phyloP scores from a whole-genome alignment of 768 basidiomycete genomes.

The Coprinopsis sp. region DNA sequence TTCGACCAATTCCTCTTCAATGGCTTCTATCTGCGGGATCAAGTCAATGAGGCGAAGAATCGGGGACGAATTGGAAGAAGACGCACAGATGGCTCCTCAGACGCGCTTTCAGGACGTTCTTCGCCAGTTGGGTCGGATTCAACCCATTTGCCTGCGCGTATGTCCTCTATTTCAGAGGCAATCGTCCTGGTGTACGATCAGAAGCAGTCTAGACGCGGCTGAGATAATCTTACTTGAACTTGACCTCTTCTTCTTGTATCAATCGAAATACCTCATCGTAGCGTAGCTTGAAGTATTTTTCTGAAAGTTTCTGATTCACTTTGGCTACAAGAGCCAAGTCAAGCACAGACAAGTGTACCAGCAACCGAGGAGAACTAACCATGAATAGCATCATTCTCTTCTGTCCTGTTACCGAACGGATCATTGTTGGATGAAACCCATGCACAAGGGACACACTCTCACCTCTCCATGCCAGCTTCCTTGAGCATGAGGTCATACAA shows the following conservation, averaged over 20 bases:
- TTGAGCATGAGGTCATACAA: conserved; percentile 68
- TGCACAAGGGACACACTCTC: conserved; percentile 24
- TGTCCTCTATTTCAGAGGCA: conserved; percentile 70
- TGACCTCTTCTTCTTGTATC: conserved; percentile 67
- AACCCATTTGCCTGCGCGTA: conserved; percentile 66
- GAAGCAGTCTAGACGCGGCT: not conserved
- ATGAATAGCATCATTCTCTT: conserved; percentile 47
- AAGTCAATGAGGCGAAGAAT: not conserved
- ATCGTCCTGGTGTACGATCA: conserved; percentile 42
- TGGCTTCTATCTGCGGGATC: too few species aligned
- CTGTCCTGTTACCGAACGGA: conserved; percentile 31
- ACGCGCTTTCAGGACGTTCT: too few species aligned
- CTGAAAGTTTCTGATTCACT: conserved; percentile 64
- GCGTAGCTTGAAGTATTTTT: conserved; percentile 66
- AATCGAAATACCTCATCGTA: conserved; percentile 67
- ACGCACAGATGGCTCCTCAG: too few species aligned
- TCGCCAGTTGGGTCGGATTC: conserved; percentile 28
- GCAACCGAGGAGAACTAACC: conserved; percentile 38
- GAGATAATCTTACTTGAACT: conserved; percentile 61
- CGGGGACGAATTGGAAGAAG: not conserved
- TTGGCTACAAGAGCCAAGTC: conserved; percentile 43
- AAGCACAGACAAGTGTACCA: not conserved
- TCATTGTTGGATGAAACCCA: conserved; percentile 3
- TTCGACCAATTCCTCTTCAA: conserved; percentile 15
- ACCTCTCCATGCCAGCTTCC: conserved; percentile 64